Evolutionary conservation across 2,329 filamentous ascomycete genomes (phyloP), one percentile per base, ranked within the genome.

Genomic region (Xylaria sp.): DNA sequence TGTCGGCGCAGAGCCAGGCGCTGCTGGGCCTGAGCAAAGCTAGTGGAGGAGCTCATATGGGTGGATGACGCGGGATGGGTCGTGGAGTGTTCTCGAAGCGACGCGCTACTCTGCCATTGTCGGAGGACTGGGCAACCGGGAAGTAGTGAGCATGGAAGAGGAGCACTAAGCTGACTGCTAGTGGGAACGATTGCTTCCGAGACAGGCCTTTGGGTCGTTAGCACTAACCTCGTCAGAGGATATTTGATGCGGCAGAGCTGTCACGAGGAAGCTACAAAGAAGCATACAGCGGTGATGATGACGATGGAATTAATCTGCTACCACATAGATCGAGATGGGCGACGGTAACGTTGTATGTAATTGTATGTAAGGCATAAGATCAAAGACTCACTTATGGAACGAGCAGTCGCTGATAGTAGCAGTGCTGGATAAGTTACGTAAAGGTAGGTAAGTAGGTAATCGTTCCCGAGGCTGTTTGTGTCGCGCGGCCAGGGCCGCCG

Each of bases 21-120:
- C 79, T 91, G 86, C 81, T 97, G 94, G 68, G 94, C 94, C 76
- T 92, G 90, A 77, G 91, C 89, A 79, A 97, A 97, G 78, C 91
- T 91, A 65, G 80, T 78, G 65, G 82, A 79, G 72, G 82, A 79
- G 72, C 78, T 83, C 82, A 84, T 84, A 23, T 43, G 64, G 52
- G 19, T 25, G 15, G 57, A 38, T 53, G 15, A 37, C 28, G 19
- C 15, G 33, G 19, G 28, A 55, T 21, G 19, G 14, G 28, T 57
- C 21, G 33, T 28, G 28, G 21, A 45, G 38, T 37, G 11, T 33
- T 54, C n/a, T 42, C 37, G 31, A 37, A 37, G n/a, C 31, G 15
- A 31, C 38, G 53, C 31, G 21, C 51, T 52, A 58, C 37, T 42
- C 33, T 40, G 45, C 57, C 61, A 66, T 66, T 46, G 35, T 57